Evolutionary conservation across 2,329 filamentous ascomycete genomes (phyloP).

Genomic region (Botrytis squamosa): DNA sequence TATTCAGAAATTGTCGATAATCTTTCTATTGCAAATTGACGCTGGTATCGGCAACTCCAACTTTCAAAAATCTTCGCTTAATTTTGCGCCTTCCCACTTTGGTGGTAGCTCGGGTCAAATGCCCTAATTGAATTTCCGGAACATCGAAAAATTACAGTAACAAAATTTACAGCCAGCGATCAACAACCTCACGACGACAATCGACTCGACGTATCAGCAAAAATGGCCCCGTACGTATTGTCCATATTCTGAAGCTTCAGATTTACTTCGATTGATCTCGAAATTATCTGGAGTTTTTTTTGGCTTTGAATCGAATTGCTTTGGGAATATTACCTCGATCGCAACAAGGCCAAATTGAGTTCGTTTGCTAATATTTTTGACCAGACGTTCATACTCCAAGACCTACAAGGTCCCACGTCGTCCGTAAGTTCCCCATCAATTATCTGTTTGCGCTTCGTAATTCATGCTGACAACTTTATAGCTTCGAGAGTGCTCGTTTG

Average conservation of each 20-base stretch:
- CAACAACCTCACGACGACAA: constrained; percentile 22
- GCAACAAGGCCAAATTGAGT: background rate
- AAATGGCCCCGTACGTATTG: constrained; percentile 44
- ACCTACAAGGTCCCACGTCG: constrained; percentile 98
- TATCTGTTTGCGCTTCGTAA: background rate
- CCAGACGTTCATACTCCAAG: constrained; percentile 77
- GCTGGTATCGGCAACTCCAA: constrained; percentile 14
- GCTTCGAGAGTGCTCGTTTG: constrained; percentile 99
- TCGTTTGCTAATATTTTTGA: constrained; percentile 10
- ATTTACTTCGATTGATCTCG: background rate
- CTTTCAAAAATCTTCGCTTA: constrained; percentile 21
- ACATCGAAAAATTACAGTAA: constrained; percentile 8
- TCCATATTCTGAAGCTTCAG: background rate
- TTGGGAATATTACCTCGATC: background rate
- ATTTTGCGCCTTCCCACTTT: constrained; percentile 5
- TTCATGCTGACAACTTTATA: constrained; percentile 45
- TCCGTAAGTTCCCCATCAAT: constrained; percentile 43
- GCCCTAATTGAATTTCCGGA: constrained; percentile 16
- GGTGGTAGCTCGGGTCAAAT: constrained; percentile 15
- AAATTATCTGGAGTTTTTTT: background rate
- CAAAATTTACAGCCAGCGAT: constrained; percentile 17
- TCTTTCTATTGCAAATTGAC: constrained; percentile 15
- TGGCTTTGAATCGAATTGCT: background rate
- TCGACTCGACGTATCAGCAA: constrained; percentile 29
- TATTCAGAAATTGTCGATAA: constrained; percentile 24